These are phyloP conservation scores for Ophiocordyceps robertsii DNA, from an alignment of 2,329 filamentous ascomycete genomes.

Conservation along the genomic window DNA sequence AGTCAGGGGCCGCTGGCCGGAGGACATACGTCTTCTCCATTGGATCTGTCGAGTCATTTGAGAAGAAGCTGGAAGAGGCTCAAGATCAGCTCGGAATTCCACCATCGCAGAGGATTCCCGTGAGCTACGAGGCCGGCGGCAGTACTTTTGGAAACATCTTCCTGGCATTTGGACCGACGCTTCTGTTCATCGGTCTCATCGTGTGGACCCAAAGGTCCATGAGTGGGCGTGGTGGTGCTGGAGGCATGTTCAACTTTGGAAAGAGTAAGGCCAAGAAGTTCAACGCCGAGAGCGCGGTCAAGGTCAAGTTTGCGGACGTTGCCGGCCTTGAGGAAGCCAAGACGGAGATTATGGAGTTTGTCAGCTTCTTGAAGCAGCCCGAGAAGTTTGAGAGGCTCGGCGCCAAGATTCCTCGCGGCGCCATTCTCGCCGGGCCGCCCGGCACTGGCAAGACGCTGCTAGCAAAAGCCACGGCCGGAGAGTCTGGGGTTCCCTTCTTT, in stretches of 20 bases:
- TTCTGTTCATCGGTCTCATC: conserved; percentile 73
- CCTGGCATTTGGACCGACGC: conserved; percentile 68
- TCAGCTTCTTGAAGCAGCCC: conserved; percentile 90
- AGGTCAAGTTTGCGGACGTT: conserved; percentile 93
- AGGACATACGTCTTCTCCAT: conserved; percentile 78
- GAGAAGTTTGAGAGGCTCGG: conserved; percentile 86
- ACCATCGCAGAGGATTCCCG: conserved; percentile 75
- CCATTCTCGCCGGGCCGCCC: conserved; percentile 91
- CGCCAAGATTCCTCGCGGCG: conserved; percentile 93
- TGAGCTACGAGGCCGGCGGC: conserved; percentile 72
- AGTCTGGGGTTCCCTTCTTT: conserved; percentile 95
- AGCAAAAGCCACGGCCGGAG: conserved; percentile 92
- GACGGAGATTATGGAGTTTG: conserved; percentile 97
- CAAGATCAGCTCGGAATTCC: conserved; percentile 83
- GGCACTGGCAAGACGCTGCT: conserved; percentile 97
- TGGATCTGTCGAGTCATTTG: conserved; percentile 86
- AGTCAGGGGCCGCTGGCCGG: conserved; percentile 13
- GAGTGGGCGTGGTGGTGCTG: conserved; percentile 47
- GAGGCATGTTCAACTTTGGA: conserved; percentile 88
- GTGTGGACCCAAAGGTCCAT: conserved; percentile 70
- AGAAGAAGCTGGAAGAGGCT: conserved; percentile 74
- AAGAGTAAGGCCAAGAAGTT: conserved; percentile 94
- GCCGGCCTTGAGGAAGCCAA: conserved; percentile 98
- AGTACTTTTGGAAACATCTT: conserved; percentile 62
- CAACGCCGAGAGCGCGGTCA: conserved; percentile 92